Evolutionary conservation across 1,139 yeast species (phyloP).

Genomic region (Lodderomyces beijingensis): DNA sequence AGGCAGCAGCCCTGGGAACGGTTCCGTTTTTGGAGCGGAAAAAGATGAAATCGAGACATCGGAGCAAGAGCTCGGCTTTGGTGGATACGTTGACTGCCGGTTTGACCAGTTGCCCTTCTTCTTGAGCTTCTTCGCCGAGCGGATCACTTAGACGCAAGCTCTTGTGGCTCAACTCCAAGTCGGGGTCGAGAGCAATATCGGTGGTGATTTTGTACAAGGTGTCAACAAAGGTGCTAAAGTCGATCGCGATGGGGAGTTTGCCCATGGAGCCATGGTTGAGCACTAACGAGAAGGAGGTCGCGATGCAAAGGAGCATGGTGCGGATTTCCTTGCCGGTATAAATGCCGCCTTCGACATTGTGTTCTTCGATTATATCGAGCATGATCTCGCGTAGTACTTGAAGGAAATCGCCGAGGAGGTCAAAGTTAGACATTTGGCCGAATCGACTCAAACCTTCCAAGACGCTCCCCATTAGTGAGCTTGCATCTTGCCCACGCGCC

Average conservation of each 20-base stretch:
- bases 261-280: conserved; percentile 65
- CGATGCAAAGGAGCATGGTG: conserved; percentile 75
- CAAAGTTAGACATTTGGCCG: conserved; percentile 90
- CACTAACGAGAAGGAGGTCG: conserved; percentile 81
- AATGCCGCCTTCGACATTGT: conserved; percentile 24
- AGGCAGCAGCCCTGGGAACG: conserved; percentile 70
- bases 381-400: conserved; percentile 83
- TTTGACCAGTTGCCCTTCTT: conserved; percentile 32
- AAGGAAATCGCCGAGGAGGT: conserved; percentile 84
- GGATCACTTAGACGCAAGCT: conserved; percentile 79
- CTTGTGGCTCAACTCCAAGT: conserved; percentile 80
- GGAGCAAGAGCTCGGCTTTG: conserved; percentile 75
- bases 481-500: conserved; percentile 47
- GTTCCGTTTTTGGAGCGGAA: conserved; percentile 75
- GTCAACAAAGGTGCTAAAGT: conserved; percentile 66
- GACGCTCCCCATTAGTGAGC: conserved; percentile 69
- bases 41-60: conserved; percentile 76
- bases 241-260: conserved; percentile 54
- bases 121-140: conserved; percentile 35
- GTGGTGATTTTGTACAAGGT: conserved; percentile 66
- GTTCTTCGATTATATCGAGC: conserved; percentile 36
- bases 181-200: conserved; percentile 72
- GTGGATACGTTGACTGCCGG: conserved; percentile 85
- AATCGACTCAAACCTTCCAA: conserved; percentile 87
- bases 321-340: conserved; percentile 44